phyloP scores from a whole-genome alignment of 768 basidiomycete species.

The Kwoniella mangroviensis region DNA sequence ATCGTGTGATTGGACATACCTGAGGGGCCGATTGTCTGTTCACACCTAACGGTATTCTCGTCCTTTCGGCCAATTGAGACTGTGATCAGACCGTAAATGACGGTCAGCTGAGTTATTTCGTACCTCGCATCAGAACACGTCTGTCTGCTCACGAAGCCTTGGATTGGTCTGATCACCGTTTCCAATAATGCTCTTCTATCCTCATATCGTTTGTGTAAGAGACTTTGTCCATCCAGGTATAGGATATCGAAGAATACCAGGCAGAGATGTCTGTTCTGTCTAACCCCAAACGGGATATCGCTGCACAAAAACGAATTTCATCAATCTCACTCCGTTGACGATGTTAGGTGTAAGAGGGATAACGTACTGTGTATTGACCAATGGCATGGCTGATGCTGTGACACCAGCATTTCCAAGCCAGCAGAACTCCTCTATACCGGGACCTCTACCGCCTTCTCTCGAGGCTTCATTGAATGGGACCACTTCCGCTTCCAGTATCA shows the following conservation, averaged over 20 bases:
- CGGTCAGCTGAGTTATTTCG: too few species aligned
- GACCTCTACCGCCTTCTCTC: constrained; percentile 47
- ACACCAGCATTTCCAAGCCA: constrained; percentile 49
- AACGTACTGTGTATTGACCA: neutral
- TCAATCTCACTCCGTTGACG: neutral
- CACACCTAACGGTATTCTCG: constrained; percentile 61
- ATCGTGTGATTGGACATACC: constrained; percentile 10
- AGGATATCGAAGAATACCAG: constrained; percentile 88
- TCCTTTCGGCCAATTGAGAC: constrained; percentile 64
- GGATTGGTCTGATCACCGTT: constrained; percentile 62
- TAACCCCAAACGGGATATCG: neutral
- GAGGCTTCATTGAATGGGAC: constrained; percentile 72
- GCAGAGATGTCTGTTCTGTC: constrained; percentile 65
- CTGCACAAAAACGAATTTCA: neutral
- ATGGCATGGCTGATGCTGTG: neutral
- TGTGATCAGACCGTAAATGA: neutral
- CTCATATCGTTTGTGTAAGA: constrained; percentile 66
- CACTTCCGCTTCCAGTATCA: constrained; percentile 83
- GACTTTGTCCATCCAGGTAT: constrained; percentile 66
- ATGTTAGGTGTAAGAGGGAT: neutral
- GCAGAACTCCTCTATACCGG: constrained; percentile 71
- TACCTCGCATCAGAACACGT: too few species aligned
- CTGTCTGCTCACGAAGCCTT: constrained; percentile 62
- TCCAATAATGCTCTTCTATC: constrained; percentile 70
- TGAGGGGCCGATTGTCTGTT: constrained; percentile 28